Conservation (phyloP, 108 stramenopile species). For the Discostella pseudostelligera region DNA sequence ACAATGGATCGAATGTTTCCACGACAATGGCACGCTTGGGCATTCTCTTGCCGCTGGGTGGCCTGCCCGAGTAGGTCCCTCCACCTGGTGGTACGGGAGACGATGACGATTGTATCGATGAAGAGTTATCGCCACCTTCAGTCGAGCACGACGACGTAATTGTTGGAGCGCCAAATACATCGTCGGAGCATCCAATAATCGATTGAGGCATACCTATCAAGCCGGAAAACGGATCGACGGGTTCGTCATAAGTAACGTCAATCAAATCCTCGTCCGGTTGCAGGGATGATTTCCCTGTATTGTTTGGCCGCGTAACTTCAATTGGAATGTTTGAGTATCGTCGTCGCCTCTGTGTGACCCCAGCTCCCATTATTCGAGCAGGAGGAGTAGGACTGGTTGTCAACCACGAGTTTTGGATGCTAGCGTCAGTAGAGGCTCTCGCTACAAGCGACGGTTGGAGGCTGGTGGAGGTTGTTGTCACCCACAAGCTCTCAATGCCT, state of each 20-base stretch:
- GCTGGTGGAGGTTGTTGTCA: no score
- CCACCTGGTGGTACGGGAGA: no score
- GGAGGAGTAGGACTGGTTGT: no score
- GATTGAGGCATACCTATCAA: constrained; percentile 8
- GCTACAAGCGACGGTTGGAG: no score
- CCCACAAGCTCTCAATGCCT: no score
- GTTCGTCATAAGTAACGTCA: constrained; percentile 4
- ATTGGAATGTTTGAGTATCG: background rate
- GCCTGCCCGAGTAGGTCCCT: background rate
- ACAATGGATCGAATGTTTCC: constrained; percentile 9
- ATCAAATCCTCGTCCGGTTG: constrained; percentile 1
- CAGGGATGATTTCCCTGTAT: background rate
- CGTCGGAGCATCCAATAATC: constrained; percentile 1
- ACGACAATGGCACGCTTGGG: background rate
- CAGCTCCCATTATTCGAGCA: no score
- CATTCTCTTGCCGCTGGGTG: background rate
- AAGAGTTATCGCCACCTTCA: background rate
- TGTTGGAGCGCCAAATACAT: background rate
- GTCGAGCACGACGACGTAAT: background rate
- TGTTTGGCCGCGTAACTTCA: background rate
- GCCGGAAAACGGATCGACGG: constrained; percentile 12
- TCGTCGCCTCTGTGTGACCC: background rate
- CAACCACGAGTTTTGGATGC: background rate
- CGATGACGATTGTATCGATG: background rate
- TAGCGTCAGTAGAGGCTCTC: background rate